Percentiles rank a stretch among this genome's conserved stretches.
These are phyloP conservation scores for Spathaspora sp. DNA, from an alignment of 805 yeast species.

Conservation along the genomic window DNA sequence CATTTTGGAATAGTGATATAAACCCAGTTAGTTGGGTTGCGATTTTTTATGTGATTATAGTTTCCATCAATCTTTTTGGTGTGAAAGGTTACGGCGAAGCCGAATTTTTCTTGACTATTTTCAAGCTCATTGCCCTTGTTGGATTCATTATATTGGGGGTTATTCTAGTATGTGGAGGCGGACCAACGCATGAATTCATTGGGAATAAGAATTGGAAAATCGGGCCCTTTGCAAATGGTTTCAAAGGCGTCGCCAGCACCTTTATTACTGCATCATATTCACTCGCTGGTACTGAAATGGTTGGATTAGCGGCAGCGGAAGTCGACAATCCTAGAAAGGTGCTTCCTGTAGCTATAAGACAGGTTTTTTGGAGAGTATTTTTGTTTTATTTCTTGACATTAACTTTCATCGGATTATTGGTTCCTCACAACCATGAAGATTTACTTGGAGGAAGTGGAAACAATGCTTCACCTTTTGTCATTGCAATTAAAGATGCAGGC, in stretches of 20 bases:
- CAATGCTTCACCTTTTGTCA: conserved; percentile 72
- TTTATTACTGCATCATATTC: conserved; percentile 36
- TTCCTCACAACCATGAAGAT: conserved; percentile 48
- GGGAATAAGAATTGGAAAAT: conserved; percentile 31
- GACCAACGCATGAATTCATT: conserved; percentile 33
- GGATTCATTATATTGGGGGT: conserved; percentile 36
- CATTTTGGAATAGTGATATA: conserved; percentile 30
- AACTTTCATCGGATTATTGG: conserved; percentile 34
- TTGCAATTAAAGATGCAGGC: conserved; percentile 62
- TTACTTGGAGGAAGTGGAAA: conserved; percentile 50
- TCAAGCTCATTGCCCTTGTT: conserved; percentile 32
- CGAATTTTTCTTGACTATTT: conserved; percentile 27
- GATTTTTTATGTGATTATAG: conserved; percentile 27
- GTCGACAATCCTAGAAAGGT: conserved; percentile 35
- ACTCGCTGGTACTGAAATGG: conserved; percentile 36
- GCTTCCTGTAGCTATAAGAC: conserved; percentile 40
- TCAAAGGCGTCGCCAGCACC: conserved; percentile 35
- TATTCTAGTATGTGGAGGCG: conserved; percentile 36
- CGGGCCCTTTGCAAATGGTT: conserved; percentile 35
- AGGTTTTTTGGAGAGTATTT: conserved; percentile 42
- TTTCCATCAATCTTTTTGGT: conserved; percentile 29
- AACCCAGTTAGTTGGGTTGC: conserved; percentile 38
- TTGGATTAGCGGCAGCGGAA: conserved; percentile 38
- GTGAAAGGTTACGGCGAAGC: conserved; percentile 38
- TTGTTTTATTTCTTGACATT: conserved; percentile 34